These are phyloP conservation scores for Podaxis rugospora DNA, from an alignment of 768 basidiomycete genomes.

Conservation along the genomic window DNA sequence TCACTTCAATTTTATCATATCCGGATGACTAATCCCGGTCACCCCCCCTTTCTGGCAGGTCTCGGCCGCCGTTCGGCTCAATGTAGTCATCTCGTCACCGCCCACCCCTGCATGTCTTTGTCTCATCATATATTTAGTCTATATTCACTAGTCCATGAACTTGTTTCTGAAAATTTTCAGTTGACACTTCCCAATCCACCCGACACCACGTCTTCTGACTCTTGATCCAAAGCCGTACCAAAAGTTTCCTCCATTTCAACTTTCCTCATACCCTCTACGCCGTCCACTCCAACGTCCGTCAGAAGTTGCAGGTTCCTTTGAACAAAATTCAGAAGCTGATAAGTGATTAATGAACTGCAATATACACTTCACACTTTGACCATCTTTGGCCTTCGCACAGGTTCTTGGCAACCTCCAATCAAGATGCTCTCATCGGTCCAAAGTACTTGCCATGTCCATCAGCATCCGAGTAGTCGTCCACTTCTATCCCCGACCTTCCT, in stretches of 20 bases:
- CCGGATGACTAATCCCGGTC: slow-evolving; percentile 4
- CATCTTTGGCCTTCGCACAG: neutral
- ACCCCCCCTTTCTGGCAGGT: neutral
- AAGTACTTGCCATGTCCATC: too few relatives aligned
- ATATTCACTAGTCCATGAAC: neutral
- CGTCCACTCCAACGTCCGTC: neutral
- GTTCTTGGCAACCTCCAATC: neutral
- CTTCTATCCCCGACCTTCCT: neutral
- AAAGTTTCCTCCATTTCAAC: neutral
- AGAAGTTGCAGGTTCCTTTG: neutral
- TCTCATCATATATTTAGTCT: neutral
- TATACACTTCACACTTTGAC: neutral
- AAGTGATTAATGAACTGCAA: neutral
- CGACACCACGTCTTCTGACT: too few relatives aligned
- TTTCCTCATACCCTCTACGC: neutral
- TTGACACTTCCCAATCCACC: neutral
- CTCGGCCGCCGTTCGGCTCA: neutral
- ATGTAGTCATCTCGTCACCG: neutral
- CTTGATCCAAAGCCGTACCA: neutral
- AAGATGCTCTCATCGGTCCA: neutral
- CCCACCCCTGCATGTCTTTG: neutral
- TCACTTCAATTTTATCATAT: slow-evolving; percentile 2
- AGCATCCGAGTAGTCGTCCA: neutral
- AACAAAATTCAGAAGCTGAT: neutral
- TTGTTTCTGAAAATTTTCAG: neutral